Base-by-base conservation (phyloP, 768 basidiomycete genomes). In the Boletus reticuloceps region DNA sequence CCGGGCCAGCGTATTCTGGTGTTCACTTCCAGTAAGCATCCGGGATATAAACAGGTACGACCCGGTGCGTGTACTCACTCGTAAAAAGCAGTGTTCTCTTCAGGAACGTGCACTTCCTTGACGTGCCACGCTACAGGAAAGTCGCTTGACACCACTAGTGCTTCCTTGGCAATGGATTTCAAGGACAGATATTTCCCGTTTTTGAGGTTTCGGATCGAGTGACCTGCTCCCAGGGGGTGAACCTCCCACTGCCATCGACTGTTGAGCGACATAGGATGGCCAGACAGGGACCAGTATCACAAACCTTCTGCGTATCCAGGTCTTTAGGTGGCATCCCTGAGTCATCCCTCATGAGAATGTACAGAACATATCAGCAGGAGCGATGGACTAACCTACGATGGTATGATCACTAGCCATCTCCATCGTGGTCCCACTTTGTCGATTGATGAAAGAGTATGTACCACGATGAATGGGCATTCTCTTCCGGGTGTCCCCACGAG, bases 351-450 rank as follows among this genome's bases (percentile, higher is more conserved):
- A 5, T 60, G 19, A 57, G 55, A 13, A 54, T 17, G 32, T 29
- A 22, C 31, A 38, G 5, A 37, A 9, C 4, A 17, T 20, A 29
- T 31, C 2, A 20, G 38, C 8, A 13, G 13, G 17, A 45, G 9
- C 12, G 22, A 39, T 12, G 45, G 10, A 57, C 69, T 47, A 34
- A 64, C 69, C 69, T 22, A 69, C 58, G 46, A 69, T 38, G 17
- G 51, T 38, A 22, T 68, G 40, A 31, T 71, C 56, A 20, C 59
- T 67, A 0, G 54, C 32, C 64, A 69, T 56, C 42, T 67, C 69
- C 64, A 69, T 65, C 22, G 69, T 64, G 20, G 69, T 69, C 37
- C 69, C 69, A 20, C 69, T 70, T 57, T 71, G 69, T 49, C 69
- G 64, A 45, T 70, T 70, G 55, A 57, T 27, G 46, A 71, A 65